Evolutionary conservation across 805 yeast genomes (phyloP).

Genomic region (Teunomyces barrocoloradensis): DNA sequence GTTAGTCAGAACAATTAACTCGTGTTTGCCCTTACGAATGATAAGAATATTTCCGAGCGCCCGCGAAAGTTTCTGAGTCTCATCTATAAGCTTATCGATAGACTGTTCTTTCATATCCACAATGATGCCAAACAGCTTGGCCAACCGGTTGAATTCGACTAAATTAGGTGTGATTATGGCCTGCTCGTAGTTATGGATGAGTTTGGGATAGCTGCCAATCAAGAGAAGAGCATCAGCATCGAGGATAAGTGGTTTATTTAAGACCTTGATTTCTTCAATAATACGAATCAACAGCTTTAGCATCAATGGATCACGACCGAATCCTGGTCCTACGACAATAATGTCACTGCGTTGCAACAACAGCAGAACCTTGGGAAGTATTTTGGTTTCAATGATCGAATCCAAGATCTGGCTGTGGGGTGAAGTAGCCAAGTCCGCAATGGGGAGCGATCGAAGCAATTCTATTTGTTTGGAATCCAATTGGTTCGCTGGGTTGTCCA

Average conservation of each 20-base stretch:
- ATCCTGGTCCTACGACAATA: slow-evolving; percentile 89
- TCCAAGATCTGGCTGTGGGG: slow-evolving; percentile 21
- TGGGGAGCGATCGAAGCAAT: slow-evolving; percentile 11
- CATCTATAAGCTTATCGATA: not conserved
- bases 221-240: slow-evolving; percentile 90
- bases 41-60: slow-evolving; percentile 56
- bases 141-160: slow-evolving; percentile 73
- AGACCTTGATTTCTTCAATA: slow-evolving; percentile 53
- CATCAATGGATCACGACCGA: slow-evolving; percentile 80
- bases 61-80: slow-evolving; percentile 36
- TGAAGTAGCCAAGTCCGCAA: slow-evolving; percentile 20
- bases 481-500: slow-evolving; percentile 28
- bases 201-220: slow-evolving; percentile 53
- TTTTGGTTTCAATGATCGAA: slow-evolving; percentile 36
- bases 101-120: slow-evolving; percentile 9
- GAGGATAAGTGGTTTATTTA: slow-evolving; percentile 67
- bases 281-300: slow-evolving; percentile 55
- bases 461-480: slow-evolving; percentile 17
- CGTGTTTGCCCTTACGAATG: slow-evolving; percentile 72
- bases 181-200: slow-evolving; percentile 52
- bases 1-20: slow-evolving; percentile 56
- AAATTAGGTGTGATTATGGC: slow-evolving; percentile 88
- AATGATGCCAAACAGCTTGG: slow-evolving; percentile 23
- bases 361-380: slow-evolving; percentile 54
- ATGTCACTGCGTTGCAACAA: slow-evolving; percentile 71